Percentiles rank a stretch among this genome's conserved stretches.
phyloP scores from a whole-genome alignment of 1,284 basidiomycete species.

The Phellopilus nigrolimitatus region DNA sequence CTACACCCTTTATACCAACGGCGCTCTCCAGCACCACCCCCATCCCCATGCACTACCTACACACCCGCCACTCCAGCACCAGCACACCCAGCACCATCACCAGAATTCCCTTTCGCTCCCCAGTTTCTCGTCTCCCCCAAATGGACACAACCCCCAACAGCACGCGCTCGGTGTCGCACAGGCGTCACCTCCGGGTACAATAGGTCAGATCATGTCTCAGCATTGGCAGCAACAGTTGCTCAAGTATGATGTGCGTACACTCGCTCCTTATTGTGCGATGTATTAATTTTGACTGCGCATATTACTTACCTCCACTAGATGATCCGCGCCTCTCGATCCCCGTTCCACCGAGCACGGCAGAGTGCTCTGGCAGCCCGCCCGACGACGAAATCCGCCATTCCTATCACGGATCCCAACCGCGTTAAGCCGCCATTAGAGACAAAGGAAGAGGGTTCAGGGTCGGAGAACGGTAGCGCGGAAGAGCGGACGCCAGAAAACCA shows the following conservation, averaged over 20 bases:
- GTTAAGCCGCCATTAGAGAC: conserved; percentile 42
- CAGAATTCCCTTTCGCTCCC: conserved; percentile 67
- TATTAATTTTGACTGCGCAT: conserved; percentile 18
- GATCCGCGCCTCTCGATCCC: conserved; percentile 69
- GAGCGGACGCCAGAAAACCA: conserved; percentile 45
- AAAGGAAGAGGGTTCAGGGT: conserved; percentile 26
- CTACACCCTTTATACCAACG: conserved; percentile 68
- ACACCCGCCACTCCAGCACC: conserved; percentile 58
- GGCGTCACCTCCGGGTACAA: conserved; percentile 58
- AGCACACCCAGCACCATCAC: conserved; percentile 59
- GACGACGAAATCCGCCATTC: conserved; percentile 72
- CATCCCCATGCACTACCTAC: conserved; percentile 41
- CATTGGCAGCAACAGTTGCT: conserved; percentile 81
- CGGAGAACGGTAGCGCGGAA: conserved; percentile 25
- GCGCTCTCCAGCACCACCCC: conserved; percentile 56
- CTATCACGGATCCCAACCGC: conserved; percentile 78
- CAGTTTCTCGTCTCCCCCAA: conserved; percentile 58
- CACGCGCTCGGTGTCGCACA: conserved; percentile 54
- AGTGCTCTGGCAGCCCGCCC: conserved; percentile 77
- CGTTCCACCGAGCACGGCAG: conserved; percentile 74
- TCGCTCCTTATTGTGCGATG: conserved; percentile 4
- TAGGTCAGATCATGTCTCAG: conserved; percentile 57
- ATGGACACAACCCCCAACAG: conserved; percentile 49
- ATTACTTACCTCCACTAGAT: conserved; percentile 42
- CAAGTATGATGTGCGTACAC: conserved; percentile 64